phyloP scores from a whole-genome alignment of 2,329 filamentous ascomycete genomes.

The Aspergillus phoenicis region DNA sequence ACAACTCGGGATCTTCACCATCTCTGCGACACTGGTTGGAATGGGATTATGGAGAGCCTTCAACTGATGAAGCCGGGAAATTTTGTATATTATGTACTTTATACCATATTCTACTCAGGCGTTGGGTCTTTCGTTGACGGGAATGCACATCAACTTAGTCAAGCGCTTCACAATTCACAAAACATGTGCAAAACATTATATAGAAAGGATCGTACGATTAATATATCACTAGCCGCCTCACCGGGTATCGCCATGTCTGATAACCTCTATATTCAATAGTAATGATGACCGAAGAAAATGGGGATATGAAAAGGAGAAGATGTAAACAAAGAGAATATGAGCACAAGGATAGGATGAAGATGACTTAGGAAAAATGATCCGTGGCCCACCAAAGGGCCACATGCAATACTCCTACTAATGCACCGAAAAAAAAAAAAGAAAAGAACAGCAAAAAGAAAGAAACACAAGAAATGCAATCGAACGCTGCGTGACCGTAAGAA shows the following conservation, averaged over 20 bases:
- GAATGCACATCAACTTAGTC: slow-evolving; percentile 4
- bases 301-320: slow-evolving; percentile 17
- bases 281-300: slow-evolving; percentile 21
- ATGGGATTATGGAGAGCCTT: slow-evolving; percentile 71
- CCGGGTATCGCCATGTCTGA: slow-evolving; percentile 40
- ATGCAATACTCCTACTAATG: slow-evolving; percentile 39
- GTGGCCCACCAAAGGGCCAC: slow-evolving; percentile 19
- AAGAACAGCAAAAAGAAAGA: slow-evolving; percentile 25
- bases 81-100: slow-evolving; percentile 5
- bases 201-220: slow-evolving; percentile 12
- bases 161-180: slow-evolving; percentile 5
- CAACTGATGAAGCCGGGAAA: slow-evolving; percentile 46
- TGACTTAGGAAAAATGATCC: slow-evolving; percentile 22
- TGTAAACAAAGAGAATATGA: slow-evolving; percentile 11
- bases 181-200: slow-evolving; percentile 11
- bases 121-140: not conserved
- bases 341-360: slow-evolving; percentile 14
- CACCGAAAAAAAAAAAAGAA: slow-evolving; percentile 31
- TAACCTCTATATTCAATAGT: slow-evolving; percentile 38
- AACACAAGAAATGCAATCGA: slow-evolving; percentile 27
- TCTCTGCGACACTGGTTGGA: slow-evolving; percentile 68
- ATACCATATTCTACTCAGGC: slow-evolving; percentile 5
- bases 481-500: slow-evolving; percentile 38
- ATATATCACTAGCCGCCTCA: slow-evolving; percentile 32
- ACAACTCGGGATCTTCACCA: slow-evolving; percentile 65